Base-by-base conservation (phyloP, 2,329 filamentous ascomycete genomes). In the Aspergillus latus region DNA sequence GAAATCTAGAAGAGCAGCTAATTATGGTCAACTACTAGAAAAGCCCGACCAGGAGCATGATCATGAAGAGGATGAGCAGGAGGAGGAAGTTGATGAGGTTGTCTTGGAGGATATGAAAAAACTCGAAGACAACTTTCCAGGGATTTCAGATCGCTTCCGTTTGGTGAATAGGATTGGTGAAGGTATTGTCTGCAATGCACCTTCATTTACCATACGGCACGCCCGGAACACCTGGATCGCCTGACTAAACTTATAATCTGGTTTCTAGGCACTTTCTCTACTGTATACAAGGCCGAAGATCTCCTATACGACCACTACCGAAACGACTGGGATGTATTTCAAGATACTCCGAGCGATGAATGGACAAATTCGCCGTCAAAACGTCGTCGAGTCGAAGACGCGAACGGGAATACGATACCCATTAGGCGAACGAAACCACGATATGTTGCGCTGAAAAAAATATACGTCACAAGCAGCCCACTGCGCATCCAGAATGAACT, bases 281-380 rank as follows among this genome's bases (percentile, higher is more conserved):
- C 94, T 1, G 94, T 99, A 10, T 99, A 99, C 82, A 99, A 99
- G 74, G 94, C 95, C 16, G 92, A 97, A 74, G 94, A 99, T 71
- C 77, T 97, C 28, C 81, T 88, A 54, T 96, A 97, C 72, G 84
- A 94, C 62, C 80, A 83, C 57, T 95, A 90, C 74, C 80, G 89
- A 61, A 97, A 97, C 70, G 84, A 87, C 62, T 97, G 93, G 92
- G 92, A 97, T 68, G 72, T 88, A 39, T 82, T 84, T 56, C 81
- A 83, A 61, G 73, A 82, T 62, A 85, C 87, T 42, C 82, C 85
- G 54, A 79, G 82, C 47, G 74, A 79, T n/a, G 83, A 85, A 66
- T 92, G 87, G 84, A 80, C 81, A 16, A 83, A 85, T n/a, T 88
- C 86, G n/a, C 84, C 86, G 0, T 70, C 85, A 9, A 88, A 85